Evolutionary conservation across 495 filamentous ascomycete species (phyloP).

Genomic region (Pyrenula massariospora): DNA sequence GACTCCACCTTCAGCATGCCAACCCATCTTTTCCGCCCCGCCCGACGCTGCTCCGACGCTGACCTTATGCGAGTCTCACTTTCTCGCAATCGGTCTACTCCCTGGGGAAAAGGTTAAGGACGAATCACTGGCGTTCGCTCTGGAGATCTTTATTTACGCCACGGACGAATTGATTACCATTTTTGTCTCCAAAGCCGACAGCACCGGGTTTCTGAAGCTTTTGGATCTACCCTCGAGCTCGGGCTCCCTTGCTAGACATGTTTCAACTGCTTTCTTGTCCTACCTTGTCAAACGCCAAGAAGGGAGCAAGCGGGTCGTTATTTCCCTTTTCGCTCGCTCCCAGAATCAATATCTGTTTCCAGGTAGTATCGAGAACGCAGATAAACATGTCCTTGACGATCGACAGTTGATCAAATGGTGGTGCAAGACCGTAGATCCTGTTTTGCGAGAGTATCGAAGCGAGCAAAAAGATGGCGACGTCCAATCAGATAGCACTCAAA

Average conservation of each 20-base stretch:
- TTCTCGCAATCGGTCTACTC: slow-evolving; percentile 60
- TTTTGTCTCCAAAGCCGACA: slow-evolving; percentile 96
- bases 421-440: slow-evolving; percentile 74
- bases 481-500: slow-evolving; percentile 17
- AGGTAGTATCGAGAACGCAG: slow-evolving; percentile 69
- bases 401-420: slow-evolving; percentile 87
- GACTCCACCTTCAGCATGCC: slow-evolving; percentile 61
- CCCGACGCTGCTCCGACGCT: slow-evolving; percentile 53
- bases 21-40: slow-evolving; percentile 68
- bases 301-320: slow-evolving; percentile 57
- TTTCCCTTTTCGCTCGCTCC: slow-evolving; percentile 86
- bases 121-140: slow-evolving; percentile 52
- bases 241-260: slow-evolving; percentile 60
- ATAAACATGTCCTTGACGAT: slow-evolving; percentile 92
- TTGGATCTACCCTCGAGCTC: slow-evolving; percentile 41
- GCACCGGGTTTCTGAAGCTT: slow-evolving; percentile 72
- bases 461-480: slow-evolving; percentile 23
- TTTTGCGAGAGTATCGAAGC: slow-evolving; percentile 38
- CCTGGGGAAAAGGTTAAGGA: slow-evolving; percentile 15
- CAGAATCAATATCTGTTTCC: slow-evolving; percentile 95
- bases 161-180: slow-evolving; percentile 71
- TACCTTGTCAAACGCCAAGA: slow-evolving; percentile 59
- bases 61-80: slow-evolving; percentile 84
- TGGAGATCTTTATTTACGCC: slow-evolving; percentile 54
- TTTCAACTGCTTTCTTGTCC: slow-evolving; percentile 63